Base-by-base conservation (phyloP, 129 eudicot species). In the Artemisia annua region DNA sequence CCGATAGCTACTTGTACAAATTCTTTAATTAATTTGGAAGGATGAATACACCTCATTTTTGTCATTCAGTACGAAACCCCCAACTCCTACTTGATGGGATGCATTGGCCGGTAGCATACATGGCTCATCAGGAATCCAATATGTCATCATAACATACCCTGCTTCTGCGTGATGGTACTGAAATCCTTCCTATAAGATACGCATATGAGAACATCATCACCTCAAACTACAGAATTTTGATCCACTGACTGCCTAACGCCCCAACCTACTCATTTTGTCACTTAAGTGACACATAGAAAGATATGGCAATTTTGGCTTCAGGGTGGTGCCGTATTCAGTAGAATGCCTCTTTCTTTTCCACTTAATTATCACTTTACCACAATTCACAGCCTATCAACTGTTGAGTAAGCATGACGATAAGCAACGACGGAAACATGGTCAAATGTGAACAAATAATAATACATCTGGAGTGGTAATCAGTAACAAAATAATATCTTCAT, bases 51-150 rank as follows among this genome's bases (percentile, higher is more conserved):
- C 98, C 96, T 92, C 95, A 39, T 89, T 80, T 44, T 79, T 80
- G 44, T 85, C 92, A 55, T 92, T 92, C 67, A 89, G 70, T 13
- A 92, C 98, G 30, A 92, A 92, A 52, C 92, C 87, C 28, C 98
- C 98, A 53, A 92, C 87, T 73, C 98, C 96, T 50, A 92, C 96
- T 71, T 85, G 92, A 80, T 92, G 98, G 20, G 96, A 82, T 58
- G 98, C 96, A 77, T 89, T 89, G 68, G 94, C 83, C 0, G 98
- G 98, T 71, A 92, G 90, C 84, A 87, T 76, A 69, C 84, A 83
- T 51, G 98, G 98, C 64, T 81, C 96, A 30, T 81, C 83, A 3
- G 98, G 96, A 67, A 92, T 78, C 98, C 98, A 92, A 63, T 89
- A 84, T 15, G 96, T 92, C 94, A 92, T 78, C 98, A 92, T 92